These are phyloP conservation scores for Populus hybrid DNA, from an alignment of 441 rosid genomes.

Conservation along the genomic window DNA sequence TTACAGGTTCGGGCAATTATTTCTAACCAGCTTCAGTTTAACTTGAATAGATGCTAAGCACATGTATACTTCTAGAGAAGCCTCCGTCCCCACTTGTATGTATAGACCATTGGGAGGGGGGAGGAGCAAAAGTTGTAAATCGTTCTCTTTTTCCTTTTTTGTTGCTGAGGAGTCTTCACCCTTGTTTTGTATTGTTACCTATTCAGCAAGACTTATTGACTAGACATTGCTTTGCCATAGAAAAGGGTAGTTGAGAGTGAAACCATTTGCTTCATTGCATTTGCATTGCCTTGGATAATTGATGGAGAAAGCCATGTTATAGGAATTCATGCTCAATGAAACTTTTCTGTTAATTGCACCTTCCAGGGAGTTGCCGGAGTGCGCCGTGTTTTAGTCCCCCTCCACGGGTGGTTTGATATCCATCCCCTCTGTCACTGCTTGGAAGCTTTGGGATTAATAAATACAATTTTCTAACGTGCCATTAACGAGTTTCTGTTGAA, in stretches of 20 bases:
- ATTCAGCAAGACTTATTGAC: neutral
- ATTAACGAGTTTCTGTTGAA: neutral
- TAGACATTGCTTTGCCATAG: conserved; percentile 1
- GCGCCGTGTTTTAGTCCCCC: no score
- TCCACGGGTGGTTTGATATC: no score
- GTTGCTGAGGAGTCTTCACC: neutral
- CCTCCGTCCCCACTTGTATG: conserved; percentile 26
- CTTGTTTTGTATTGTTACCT: conserved; percentile 14
- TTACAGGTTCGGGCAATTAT: conserved; percentile 14
- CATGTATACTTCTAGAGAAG: conserved; percentile 33
- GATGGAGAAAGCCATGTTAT: neutral
- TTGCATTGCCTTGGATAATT: neutral
- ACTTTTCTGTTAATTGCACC: neutral
- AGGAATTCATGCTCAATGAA: neutral
- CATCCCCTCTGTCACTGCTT: neutral
- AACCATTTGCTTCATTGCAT: neutral
- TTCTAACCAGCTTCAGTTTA: conserved; percentile 31
- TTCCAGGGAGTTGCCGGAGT: no score
- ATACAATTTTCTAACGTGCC: neutral
- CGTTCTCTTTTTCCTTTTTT: conserved; percentile 3
- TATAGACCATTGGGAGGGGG: conserved; percentile 27
- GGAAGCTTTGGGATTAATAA: neutral
- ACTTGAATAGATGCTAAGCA: conserved; percentile 29
- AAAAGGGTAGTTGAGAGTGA: neutral
- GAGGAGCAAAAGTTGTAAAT: conserved; percentile 24